Evolutionary conservation across 257 asterid species (phyloP), one percentile per base, ranked within the genome.

Genomic region (Catharanthus roseus): DNA sequence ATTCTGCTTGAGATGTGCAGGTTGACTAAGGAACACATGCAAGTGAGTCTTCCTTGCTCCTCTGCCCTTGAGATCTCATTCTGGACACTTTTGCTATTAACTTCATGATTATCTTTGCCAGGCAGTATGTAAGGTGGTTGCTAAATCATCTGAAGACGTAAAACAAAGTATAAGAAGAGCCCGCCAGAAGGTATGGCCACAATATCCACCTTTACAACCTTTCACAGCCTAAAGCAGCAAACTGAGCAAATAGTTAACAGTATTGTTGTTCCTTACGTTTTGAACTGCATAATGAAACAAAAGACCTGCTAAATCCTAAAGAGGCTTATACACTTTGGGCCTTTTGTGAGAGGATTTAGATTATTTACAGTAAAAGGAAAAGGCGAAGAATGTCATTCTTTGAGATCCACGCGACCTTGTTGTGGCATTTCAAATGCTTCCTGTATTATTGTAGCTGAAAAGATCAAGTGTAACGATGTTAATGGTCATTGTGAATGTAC

Each of bases 111-210:
- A 71, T 55, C 73, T 72, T 50, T 70, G 71, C 65, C 85, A 93
- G 99, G 99, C 96, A 65, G 89, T 93, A 55, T 87, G 96, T 72
- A 93, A 88, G 80, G 93, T 91, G 78, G 99, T 91, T 50, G 75
- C 93, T 23, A 93, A 91, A 85, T 86, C 96, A 72, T 84, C 96
- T 61, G 99, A 93, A 83, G 96, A 86, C 76, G 97, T 88, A 81
- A 93, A 91, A 80, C 92, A 86, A 79, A 88, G 99, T 83, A 79
- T 91, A 80, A 80, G 99, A 83, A 85, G 99, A 88, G 90, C 97
- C 3, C 97, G 97, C 68, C 99, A 93, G 75, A 93, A 89, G 96
- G 99, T 93, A 80, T 63, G 21, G 23, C 44, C 10, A 53, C 36
- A 41, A 38, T 55, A 5, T 38, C 19, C 55, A 23, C 54, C 19